Conservation (phyloP, 2,329 filamentous ascomycete genomes). For the Penicillium frequentans region DNA sequence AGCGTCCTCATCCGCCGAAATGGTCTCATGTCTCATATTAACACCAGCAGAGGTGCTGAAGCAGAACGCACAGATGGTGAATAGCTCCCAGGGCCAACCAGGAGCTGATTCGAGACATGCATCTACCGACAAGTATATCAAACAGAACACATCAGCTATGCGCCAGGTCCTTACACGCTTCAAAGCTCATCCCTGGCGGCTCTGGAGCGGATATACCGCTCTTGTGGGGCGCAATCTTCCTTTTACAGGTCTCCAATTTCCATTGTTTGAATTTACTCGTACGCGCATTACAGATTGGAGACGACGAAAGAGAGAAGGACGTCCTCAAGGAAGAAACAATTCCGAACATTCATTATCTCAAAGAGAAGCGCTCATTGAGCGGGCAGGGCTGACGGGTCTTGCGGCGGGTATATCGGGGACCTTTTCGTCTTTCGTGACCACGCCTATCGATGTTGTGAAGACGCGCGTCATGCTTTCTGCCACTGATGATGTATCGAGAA, state of each 20-base stretch:
- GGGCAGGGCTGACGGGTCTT: slow-evolving; percentile 67
- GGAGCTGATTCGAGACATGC: slow-evolving; percentile 13
- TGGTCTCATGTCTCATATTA: slow-evolving; percentile 81
- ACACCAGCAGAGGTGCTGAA: slow-evolving; percentile 90
- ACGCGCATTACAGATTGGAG: slow-evolving; percentile 51
- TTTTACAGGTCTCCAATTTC: slow-evolving; percentile 86
- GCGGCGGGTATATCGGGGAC: slow-evolving; percentile 74
- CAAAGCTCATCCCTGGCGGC: slow-evolving; percentile 54
- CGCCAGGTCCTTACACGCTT: slow-evolving; percentile 59
- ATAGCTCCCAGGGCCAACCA: slow-evolving; percentile 18
- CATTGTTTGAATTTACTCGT: slow-evolving; percentile 75
- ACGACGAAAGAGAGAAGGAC: slow-evolving; percentile 27
- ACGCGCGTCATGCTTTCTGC: slow-evolving; percentile 81
- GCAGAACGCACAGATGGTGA: slow-evolving; percentile 87
- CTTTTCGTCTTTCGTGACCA: slow-evolving; percentile 77
- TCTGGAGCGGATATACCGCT: slow-evolving; percentile 74
- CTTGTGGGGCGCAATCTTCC: slow-evolving; percentile 80
- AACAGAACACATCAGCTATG: slow-evolving; percentile 47
- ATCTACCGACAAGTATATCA: not conserved
- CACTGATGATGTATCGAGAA: slow-evolving; percentile 24
- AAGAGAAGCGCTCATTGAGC: slow-evolving; percentile 57
- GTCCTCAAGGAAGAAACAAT: not conserved
- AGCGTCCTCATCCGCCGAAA: slow-evolving; percentile 75
- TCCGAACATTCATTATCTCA: slow-evolving; percentile 5
- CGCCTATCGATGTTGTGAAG: slow-evolving; percentile 86